Base-by-base conservation (phyloP, 140 eudicot species). In the Stevia rebaudiana region DNA sequence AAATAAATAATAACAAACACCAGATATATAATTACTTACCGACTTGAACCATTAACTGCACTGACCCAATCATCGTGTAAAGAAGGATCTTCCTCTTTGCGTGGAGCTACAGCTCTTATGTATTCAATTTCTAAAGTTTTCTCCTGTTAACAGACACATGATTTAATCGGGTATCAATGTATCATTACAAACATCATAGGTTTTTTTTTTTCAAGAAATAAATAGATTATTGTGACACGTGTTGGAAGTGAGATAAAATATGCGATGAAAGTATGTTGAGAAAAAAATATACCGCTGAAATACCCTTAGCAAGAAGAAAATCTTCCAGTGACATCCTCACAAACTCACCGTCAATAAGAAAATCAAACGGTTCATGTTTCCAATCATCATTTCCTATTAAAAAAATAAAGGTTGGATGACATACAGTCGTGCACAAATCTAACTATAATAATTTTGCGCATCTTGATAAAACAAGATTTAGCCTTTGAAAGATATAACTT, bases 41-140 rank as follows among this genome's bases (percentile, higher is more conserved):
- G 78, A 79, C 75, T 74, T 43, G 96, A 91, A 50, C 92, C 92
- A 76, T 87, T 95, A 72, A 91, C 92, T 43, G 96, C 85, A 77
- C 98, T 87, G 61, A 91, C 96, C 98, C 98, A 91, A 75, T 91
- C 98, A 83, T 83, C 96, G 22, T 91, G 98, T 48, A 81, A 62
- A 40, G 91, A 91, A 36, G 96, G 91, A 37, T 87, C 92, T 48
- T 87, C 95, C 74, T 91, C 84, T 69, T 77, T 85, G 15, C 92
- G 88, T 1, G 98, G 98, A 59, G 79, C 85, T 63, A 83, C 89
- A 61, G 96, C 96, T 76, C 78, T 84, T 33, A 87, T 79, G 78
- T 91, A 91, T 60, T 91, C 98, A 67, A 91, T 91, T 69, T 91
- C 98, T 36, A 87, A 63, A 15, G 76, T 70, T 81, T 73, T 84